Conservation (phyloP, 225 moss, liverwort and hornwort species). For the Asterella californica region DNA sequence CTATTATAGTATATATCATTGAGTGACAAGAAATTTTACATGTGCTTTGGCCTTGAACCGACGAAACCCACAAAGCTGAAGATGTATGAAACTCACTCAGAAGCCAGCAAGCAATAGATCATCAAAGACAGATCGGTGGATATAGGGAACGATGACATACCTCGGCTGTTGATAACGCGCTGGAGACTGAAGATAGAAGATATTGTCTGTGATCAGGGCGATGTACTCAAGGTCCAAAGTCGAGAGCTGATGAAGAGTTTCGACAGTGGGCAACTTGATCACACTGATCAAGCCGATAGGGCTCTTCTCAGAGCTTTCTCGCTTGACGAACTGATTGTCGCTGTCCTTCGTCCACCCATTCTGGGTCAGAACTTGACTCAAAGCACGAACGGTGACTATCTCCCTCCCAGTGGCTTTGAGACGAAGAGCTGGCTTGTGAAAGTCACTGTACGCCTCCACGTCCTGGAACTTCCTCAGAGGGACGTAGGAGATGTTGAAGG, state of each 20-base stretch:
- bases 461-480: neutral
- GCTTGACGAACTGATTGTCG: neutral
- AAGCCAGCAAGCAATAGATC: neutral
- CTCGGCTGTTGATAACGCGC: neutral
- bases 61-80: too few species aligned
- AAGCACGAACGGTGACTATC: neutral
- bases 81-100: too few species aligned
- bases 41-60: too few species aligned
- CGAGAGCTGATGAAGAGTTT: conserved; percentile 3
- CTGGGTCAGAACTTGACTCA: neutral
- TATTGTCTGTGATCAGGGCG: neutral
- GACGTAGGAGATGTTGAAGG: conserved; percentile 7
- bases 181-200: conserved; percentile 15
- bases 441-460: neutral
- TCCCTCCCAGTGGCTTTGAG: neutral
- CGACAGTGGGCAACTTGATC: conserved; percentile 2
- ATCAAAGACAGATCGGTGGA: neutral
- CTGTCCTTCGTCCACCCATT: conserved; percentile 9
- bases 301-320: neutral
- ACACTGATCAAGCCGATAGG: neutral
- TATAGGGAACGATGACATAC: neutral
- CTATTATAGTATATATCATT: too few species aligned
- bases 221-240: conserved; percentile 22
- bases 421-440: neutral
- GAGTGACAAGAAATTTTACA: too few species aligned